Conservation (phyloP, 1,284 basidiomycete genomes). For the Fomitopsis schrenkii region DNA sequence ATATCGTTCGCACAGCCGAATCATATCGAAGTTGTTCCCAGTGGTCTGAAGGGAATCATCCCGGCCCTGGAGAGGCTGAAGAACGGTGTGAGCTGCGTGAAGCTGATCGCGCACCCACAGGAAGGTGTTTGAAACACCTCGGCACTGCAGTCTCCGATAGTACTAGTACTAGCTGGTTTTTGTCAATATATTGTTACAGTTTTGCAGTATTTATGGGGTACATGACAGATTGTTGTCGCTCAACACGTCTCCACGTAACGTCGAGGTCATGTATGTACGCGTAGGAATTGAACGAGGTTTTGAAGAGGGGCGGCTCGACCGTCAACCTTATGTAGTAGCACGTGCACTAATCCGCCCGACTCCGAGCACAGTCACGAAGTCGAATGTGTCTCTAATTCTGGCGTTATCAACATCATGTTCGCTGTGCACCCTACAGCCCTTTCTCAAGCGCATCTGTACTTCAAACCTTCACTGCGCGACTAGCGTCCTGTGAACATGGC, state of each 20-base stretch:
- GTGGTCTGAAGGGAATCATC: conserved; percentile 40
- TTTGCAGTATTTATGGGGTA: too few species aligned
- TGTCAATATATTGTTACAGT: too few species aligned
- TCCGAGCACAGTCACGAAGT: not conserved
- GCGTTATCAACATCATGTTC: not conserved
- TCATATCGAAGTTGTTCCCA: conserved; percentile 36
- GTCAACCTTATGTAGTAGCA: too few species aligned
- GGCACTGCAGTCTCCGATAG: too few species aligned
- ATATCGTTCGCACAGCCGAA: conserved; percentile 13
- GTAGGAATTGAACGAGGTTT: not conserved
- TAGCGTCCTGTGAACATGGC: not conserved
- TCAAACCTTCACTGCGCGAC: not conserved
- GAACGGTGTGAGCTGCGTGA: conserved; percentile 38
- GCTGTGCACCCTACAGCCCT: not conserved
- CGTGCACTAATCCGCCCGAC: too few species aligned
- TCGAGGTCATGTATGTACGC: not conserved
- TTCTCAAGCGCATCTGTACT: not conserved
- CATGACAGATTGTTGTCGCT: too few species aligned
- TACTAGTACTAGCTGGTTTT: too few species aligned
- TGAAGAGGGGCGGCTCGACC: too few species aligned
- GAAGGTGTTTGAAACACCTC: conserved; percentile 25
- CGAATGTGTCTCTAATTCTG: not conserved
- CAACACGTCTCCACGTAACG: too few species aligned
- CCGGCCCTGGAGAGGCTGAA: conserved; percentile 34
- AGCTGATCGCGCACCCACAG: conserved; percentile 45